These are phyloP conservation scores for Scytalidium lignicola DNA, from an alignment of 2,329 filamentous ascomycete genomes.

Conservation along the genomic window DNA sequence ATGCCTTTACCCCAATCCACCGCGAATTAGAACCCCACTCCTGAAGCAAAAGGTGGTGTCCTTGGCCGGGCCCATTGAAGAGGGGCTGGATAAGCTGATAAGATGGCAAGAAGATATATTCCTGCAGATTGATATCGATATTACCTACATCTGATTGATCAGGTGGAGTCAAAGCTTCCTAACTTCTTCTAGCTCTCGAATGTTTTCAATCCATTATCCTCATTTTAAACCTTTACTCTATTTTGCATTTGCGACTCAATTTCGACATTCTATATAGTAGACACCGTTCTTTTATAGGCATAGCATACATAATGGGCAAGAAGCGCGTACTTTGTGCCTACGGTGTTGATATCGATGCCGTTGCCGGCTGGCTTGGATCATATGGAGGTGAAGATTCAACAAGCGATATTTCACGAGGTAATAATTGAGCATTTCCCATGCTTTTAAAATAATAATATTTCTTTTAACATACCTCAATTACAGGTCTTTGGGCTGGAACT, in stretches of 20 bases:
- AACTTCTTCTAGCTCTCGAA: too few species aligned
- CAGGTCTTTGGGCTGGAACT: constrained; percentile 63
- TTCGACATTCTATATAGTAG: too few species aligned
- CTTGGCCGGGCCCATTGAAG: not conserved
- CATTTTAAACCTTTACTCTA: too few species aligned
- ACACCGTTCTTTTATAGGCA: too few species aligned
- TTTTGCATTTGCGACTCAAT: too few species aligned
- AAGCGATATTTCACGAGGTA: constrained; percentile 62
- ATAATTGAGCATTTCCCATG: constrained; percentile 18
- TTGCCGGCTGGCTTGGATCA: constrained; percentile 67
- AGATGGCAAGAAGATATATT: not conserved
- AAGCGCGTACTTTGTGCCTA: constrained; percentile 39
- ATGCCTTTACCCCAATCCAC: not conserved
- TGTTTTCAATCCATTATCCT: too few species aligned
- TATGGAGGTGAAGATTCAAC: constrained; percentile 68
- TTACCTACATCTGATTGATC: not conserved
- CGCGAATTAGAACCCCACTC: not conserved
- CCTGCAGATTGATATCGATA: not conserved
- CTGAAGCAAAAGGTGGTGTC: not conserved
- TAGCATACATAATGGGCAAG: constrained; percentile 28
- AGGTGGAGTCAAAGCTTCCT: not conserved
- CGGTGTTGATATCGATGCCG: constrained; percentile 67
- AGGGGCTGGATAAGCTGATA: constrained; percentile 3
- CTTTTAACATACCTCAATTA: not conserved
- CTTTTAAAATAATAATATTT: not conserved